A percentile compares a stretch with the other conserved stretches of the same genome.
Conservation (phyloP, 1,284 basidiomycete species). For the Ganoderma resinaceum region DNA sequence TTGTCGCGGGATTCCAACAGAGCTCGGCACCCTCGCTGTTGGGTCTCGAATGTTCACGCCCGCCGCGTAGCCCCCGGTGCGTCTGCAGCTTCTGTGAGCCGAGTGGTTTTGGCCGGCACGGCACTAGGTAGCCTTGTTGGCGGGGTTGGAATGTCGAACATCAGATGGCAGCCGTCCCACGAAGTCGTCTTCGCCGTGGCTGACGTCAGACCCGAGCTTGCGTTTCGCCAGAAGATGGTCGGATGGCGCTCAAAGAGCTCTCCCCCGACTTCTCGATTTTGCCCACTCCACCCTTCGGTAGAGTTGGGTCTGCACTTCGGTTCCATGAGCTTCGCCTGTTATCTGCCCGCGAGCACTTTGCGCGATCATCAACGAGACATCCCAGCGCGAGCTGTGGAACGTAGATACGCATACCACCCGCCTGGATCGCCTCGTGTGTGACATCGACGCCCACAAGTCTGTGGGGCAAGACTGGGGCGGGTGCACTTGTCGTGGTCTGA, state of each 20-base stretch:
- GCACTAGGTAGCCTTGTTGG: not conserved
- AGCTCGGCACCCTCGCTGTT: slow-evolving; percentile 1
- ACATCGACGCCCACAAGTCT: slow-evolving; percentile 27
- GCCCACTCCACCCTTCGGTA: not conserved
- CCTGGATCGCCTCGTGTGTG: slow-evolving; percentile 7
- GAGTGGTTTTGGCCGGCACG: not conserved
- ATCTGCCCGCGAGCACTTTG: not conserved
- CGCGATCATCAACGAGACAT: not conserved
- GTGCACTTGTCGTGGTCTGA: not conserved
- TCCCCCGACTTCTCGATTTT: not conserved
- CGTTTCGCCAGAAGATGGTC: not conserved
- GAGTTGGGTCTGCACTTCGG: not conserved
- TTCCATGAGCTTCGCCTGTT: not conserved
- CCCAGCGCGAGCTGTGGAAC: not conserved
- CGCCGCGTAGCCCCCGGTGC: slow-evolving; percentile 11
- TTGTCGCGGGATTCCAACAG: slow-evolving; percentile 23
- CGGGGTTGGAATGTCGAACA: slow-evolving; percentile 3
- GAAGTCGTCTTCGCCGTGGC: slow-evolving; percentile 4
- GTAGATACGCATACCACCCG: not conserved
- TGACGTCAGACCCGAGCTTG: not conserved
- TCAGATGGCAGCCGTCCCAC: slow-evolving; percentile 1
- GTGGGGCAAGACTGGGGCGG: not conserved
- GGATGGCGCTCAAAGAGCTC: not conserved
- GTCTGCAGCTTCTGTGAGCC: not conserved
- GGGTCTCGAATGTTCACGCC: slow-evolving; percentile 11